Conservation (phyloP, 169 alveolate species). For the Plasmodium billcollinsi region DNA sequence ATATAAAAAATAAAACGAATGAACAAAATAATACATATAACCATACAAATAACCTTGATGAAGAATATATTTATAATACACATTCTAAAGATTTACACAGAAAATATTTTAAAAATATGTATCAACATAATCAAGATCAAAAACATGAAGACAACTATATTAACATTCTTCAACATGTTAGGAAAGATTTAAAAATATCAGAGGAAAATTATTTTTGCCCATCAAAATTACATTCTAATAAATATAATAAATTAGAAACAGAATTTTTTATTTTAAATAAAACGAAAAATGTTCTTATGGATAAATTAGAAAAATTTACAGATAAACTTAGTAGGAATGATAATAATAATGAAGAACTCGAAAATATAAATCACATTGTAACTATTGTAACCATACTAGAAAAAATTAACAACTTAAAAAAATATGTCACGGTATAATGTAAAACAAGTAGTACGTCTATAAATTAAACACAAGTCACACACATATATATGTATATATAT, state of each 20-base stretch:
- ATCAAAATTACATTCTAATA: neutral
- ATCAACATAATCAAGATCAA: too few relatives aligned
- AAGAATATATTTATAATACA: neutral
- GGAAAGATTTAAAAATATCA: conserved; percentile 7
- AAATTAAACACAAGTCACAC: neutral
- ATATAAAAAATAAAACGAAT: too few relatives aligned
- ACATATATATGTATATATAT: neutral
- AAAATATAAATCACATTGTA: conserved; percentile 13
- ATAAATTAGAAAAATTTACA: conserved; percentile 27
- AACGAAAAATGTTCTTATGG: conserved; percentile 24
- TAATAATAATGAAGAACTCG: conserved; percentile 35
- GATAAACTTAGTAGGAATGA: conserved; percentile 6
- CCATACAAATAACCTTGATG: neutral
- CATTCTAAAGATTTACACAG: neutral
- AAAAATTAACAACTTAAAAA: conserved; percentile 33
- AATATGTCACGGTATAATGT: conserved; percentile 2
- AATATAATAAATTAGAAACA: conserved; percentile 25
- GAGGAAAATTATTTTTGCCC: conserved; percentile 10
- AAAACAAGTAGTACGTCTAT: neutral
- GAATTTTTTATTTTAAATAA: conserved; percentile 47
- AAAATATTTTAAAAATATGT: too few relatives aligned
- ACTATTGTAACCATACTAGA: conserved; percentile 21
- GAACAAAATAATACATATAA: too few relatives aligned
- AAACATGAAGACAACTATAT: neutral
- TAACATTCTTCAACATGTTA: neutral